Conservation (phyloP, 441 rosid species). For the Croton laevigatus region DNA sequence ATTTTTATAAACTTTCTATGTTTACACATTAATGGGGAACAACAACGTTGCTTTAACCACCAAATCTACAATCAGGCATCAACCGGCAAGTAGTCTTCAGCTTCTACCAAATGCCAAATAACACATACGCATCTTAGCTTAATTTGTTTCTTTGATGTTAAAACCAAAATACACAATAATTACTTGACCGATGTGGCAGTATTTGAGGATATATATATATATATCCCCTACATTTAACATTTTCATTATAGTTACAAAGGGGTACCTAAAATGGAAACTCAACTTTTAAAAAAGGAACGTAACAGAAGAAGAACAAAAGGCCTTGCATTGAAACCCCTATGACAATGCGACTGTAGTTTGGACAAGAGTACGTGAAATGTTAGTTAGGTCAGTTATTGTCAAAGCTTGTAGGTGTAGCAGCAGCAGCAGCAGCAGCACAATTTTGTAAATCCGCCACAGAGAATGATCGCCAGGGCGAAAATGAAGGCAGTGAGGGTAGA, state of each 20-base stretch:
- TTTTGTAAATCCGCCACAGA: constrained; percentile 58
- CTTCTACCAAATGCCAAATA: no score
- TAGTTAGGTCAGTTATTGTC: constrained; percentile 18
- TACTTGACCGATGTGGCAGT: background rate
- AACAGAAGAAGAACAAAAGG: background rate
- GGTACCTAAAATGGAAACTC: background rate
- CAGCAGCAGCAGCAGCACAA: constrained; percentile 23
- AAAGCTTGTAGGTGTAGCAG: background rate
- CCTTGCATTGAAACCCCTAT: background rate
- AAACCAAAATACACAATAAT: background rate
- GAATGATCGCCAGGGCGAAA: constrained; percentile 53
- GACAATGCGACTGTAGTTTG: background rate
- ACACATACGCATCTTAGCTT: background rate
- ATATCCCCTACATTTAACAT: background rate
- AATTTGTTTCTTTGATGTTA: background rate
- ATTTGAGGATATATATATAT: background rate
- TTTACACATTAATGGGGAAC: no score
- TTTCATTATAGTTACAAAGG: background rate
- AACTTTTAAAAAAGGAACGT: background rate
- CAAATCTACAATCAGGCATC: no score
- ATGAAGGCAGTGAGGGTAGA: constrained; percentile 28
- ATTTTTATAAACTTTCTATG: no score
- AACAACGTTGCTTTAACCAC: no score
- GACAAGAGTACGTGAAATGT: background rate
- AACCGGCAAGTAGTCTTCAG: no score